Evolutionary conservation across 139 green algal species (phyloP).

Genomic region (Asterochloris sp.): DNA sequence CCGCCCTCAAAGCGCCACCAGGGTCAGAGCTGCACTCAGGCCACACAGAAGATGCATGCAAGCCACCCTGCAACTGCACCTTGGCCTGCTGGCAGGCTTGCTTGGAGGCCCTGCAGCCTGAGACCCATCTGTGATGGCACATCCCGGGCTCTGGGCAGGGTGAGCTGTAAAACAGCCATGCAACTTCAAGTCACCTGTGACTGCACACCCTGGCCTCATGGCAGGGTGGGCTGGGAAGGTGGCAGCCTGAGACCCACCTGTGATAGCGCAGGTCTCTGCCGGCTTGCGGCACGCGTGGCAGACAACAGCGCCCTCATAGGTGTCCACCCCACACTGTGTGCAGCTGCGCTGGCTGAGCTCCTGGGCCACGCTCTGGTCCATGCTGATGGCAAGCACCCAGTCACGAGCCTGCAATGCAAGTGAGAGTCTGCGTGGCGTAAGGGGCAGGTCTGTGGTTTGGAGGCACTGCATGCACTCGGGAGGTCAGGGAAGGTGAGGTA

Average conservation of each 20-base stretch:
- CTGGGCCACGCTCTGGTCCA: constrained; percentile 67
- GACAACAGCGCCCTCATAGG: constrained; percentile 57
- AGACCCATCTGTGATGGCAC: not conserved
- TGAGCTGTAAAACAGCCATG: not conserved
- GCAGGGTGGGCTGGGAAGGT: not conserved
- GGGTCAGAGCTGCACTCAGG: too few species aligned
- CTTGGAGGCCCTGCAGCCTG: not conserved
- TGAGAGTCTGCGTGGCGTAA: too few species aligned
- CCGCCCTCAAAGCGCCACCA: too few species aligned
- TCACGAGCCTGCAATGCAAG: constrained; percentile 55
- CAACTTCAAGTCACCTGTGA: too few species aligned
- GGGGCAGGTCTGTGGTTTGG: too few species aligned
- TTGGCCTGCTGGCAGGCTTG: not conserved
- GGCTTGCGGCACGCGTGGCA: constrained; percentile 63
- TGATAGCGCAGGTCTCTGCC: constrained; percentile 53
- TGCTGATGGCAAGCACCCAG: constrained; percentile 61
- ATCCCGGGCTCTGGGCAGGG: not conserved
- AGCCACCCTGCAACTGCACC: too few species aligned
- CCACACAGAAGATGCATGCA: too few species aligned
- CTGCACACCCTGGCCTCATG: too few species aligned
- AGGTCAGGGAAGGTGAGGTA: too few species aligned
- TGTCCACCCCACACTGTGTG: constrained; percentile 55
- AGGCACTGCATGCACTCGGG: too few species aligned
- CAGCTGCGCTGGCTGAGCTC: constrained; percentile 46
- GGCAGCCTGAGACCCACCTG: constrained; percentile 20